These are phyloP conservation scores for Fusarium napiforme DNA, from an alignment of 2,329 filamentous ascomycete species.

Conservation along the genomic window DNA sequence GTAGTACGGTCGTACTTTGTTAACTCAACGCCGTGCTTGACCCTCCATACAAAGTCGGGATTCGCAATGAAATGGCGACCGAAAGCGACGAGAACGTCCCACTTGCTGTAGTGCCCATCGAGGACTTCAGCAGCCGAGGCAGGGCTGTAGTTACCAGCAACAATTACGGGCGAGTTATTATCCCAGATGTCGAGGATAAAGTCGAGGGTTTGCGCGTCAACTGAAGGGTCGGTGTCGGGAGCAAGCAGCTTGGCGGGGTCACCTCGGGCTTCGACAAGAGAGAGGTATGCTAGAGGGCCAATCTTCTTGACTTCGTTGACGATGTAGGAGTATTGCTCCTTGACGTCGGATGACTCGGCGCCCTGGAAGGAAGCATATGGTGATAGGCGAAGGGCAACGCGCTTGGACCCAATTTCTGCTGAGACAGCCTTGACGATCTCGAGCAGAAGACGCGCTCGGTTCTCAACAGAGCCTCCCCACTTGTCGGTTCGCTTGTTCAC, in stretches of 20 bases:
- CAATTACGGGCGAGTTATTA: conserved; percentile 45
- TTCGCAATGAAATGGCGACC: conserved; percentile 45
- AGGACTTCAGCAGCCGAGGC: conserved; percentile 29
- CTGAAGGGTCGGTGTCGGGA: conserved; percentile 45
- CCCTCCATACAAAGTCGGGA: conserved; percentile 44
- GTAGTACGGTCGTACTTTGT: conserved; percentile 42
- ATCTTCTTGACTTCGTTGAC: conserved; percentile 43
- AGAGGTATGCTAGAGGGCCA: conserved; percentile 46
- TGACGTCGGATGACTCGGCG: conserved; percentile 30
- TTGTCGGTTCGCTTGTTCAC: conserved; percentile 57
- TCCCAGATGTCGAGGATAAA: conserved; percentile 47
- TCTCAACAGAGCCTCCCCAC: conserved; percentile 66
- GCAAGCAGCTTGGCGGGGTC: conserved; percentile 23
- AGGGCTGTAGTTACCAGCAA: conserved; percentile 43
- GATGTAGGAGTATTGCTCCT: conserved; percentile 41
- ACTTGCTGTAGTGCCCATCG: conserved; percentile 43
- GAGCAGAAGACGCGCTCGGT: conserved; percentile 61
- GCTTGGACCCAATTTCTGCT: conserved; percentile 48
- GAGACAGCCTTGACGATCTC: conserved; percentile 56
- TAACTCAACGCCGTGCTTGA: conserved; percentile 39
- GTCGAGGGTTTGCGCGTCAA: conserved; percentile 46
- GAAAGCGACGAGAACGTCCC: conserved; percentile 47
- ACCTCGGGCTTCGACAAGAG: conserved; percentile 45
- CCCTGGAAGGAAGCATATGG: conserved; percentile 46
- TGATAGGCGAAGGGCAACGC: conserved; percentile 55